Base-by-base conservation (phyloP, 2,329 filamentous ascomycete species). In the Colletotrichum shisoi region DNA sequence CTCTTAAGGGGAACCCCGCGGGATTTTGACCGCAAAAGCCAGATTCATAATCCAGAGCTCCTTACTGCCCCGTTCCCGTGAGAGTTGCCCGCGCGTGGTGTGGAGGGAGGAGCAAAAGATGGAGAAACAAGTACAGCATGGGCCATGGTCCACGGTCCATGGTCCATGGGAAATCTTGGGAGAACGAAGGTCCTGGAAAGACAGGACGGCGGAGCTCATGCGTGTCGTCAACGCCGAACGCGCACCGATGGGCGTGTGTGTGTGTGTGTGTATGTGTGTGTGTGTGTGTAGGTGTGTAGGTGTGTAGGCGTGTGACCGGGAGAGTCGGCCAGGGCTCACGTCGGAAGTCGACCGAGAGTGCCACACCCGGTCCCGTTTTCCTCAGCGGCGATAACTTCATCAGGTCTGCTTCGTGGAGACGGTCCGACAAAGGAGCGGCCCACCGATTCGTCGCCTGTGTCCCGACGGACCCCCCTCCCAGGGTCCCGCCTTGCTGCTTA, bases 311-410 rank as follows among this genome's bases (percentile, higher is more conserved):
- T 27, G 54, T 34, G 54, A 54, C 49, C 54, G 42, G 64, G 42
- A 39, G 48, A 64, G 48, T 64, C 64, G 64, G 64, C 49, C 64
- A 67, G 64, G 64, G 64, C 64, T 67, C 51, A 44, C n/a, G n/a
- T 19, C 64, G 64, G 64, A 67, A 67, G 64, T 67, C 64, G 64
- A 67, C 64, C 64, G 64, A 67, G 54, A 46, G 40, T 39, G 42
- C 48, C 49, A 64, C 61, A 64, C 49, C 42, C 24, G 24, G 54
- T 64, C 44, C 48, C 56, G 46, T 46, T 27, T 19, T 39, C 37
- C 27, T 27, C 15, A 49, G 59, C 45, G 40, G 53, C 46, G 61
- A 67, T 60, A 56, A 17, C 64, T 60, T 67, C 61, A 67, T 21
- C 48, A 54, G 34, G 52, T n/a, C 24, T 49, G 21, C 49, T 19